A percentile compares a stretch with the other conserved stretches of the same genome.
phyloP scores from a whole-genome alignment of 2,329 filamentous ascomycete genomes.

The Alternaria sp. region DNA sequence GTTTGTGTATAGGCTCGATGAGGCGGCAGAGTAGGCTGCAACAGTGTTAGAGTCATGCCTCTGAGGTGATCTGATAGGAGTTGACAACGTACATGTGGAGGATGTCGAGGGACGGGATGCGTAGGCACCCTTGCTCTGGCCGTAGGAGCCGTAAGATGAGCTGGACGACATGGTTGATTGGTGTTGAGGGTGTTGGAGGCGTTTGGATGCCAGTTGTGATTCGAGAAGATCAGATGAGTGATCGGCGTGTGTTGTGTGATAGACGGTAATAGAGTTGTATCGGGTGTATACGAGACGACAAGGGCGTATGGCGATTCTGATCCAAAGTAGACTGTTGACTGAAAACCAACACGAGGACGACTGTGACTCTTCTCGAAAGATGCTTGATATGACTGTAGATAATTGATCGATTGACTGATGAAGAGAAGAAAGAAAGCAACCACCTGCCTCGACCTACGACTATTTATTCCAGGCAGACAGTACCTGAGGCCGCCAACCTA shows the following conservation, averaged over 20 bases:
- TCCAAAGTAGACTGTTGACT: slow-evolving; percentile 18
- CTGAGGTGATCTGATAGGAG: not conserved
- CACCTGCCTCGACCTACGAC: slow-evolving; percentile 17
- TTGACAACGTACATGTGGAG: slow-evolving; percentile 30
- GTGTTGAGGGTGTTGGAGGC: slow-evolving; percentile 20
- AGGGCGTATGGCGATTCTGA: not conserved
- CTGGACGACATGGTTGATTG: slow-evolving; percentile 35
- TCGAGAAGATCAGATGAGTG: slow-evolving; percentile 10
- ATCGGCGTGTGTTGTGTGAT: not conserved
- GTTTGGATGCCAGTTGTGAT: slow-evolving; percentile 14
- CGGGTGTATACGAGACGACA: slow-evolving; percentile 14
- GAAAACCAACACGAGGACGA: slow-evolving; percentile 19
- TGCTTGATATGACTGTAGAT: slow-evolving; percentile 24
- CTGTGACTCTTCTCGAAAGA: slow-evolving; percentile 8
- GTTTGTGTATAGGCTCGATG: slow-evolving; percentile 36
- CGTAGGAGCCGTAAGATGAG: slow-evolving; percentile 32
- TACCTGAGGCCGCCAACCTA: slow-evolving; percentile 40
- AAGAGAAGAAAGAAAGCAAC: slow-evolving; percentile 19
- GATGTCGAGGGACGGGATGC: slow-evolving; percentile 33
- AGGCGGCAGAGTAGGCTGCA: slow-evolving; percentile 24
- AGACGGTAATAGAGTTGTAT: slow-evolving; percentile 18
- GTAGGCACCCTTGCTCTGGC: slow-evolving; percentile 31
- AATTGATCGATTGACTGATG: slow-evolving; percentile 6
- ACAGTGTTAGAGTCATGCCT: slow-evolving; percentile 9
- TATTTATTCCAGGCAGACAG: slow-evolving; percentile 43